A percentile compares a stretch with the other conserved stretches of the same genome.
Evolutionary conservation across 2,329 filamentous ascomycete genomes (phyloP).

Genomic region (Stenocarpella maydis): DNA sequence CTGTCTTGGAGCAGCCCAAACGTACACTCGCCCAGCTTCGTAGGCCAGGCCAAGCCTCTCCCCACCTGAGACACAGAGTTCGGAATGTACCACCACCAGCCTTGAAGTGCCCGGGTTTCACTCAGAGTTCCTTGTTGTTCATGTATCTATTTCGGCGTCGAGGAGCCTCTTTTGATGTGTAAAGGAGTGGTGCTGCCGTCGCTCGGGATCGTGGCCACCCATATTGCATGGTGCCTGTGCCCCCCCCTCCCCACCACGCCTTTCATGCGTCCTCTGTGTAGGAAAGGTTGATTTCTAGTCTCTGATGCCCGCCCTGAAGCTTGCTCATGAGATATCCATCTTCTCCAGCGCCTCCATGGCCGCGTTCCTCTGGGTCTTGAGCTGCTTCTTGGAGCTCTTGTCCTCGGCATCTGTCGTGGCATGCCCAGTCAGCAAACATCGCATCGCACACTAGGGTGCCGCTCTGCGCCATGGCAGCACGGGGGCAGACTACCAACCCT

Average conservation of each 20-base stretch:
- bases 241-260: neutral
- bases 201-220: neutral
- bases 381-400: conserved; percentile 34
- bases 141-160: neutral
- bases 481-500: conserved; percentile 26
- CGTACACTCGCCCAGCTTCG: neutral
- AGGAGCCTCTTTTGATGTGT: neutral
- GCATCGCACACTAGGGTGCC: too few species aligned
- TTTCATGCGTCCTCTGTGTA: neutral
- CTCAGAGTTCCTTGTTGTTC: neutral
- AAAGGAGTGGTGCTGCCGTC: neutral
- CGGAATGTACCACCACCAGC: neutral
- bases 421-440: neutral
- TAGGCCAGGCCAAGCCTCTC: neutral
- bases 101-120: neutral
- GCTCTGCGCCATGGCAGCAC: too few species aligned
- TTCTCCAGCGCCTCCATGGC: conserved; percentile 33
- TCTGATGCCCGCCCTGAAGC: neutral
- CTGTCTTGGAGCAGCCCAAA: neutral
- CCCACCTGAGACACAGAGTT: neutral
- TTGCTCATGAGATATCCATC: conserved; percentile 35
- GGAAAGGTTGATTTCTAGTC: neutral
- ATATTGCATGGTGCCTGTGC: neutral
- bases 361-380: conserved; percentile 32
- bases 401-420: conserved; percentile 17